These are phyloP conservation scores for Yamadazyma sp. DNA, from an alignment of 1,139 yeast genomes.

Conservation along the genomic window DNA sequence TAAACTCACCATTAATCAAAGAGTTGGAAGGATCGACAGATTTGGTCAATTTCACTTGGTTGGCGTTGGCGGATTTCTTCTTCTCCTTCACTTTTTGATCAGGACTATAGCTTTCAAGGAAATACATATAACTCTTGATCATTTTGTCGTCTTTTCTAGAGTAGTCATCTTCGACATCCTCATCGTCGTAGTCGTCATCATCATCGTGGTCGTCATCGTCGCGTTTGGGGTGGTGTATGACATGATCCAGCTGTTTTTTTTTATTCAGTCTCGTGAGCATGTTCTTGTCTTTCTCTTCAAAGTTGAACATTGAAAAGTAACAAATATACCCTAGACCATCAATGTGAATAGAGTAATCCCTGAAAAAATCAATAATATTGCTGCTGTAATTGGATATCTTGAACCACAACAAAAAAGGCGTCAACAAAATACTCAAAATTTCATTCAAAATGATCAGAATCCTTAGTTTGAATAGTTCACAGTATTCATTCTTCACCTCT, in stretches of 20 bases:
- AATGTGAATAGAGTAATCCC: slow-evolving; percentile 85
- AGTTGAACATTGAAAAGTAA: slow-evolving; percentile 88
- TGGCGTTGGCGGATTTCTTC: slow-evolving; percentile 1
- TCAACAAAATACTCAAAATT: slow-evolving; percentile 72
- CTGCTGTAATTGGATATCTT: slow-evolving; percentile 73
- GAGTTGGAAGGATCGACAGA: slow-evolving; percentile 9
- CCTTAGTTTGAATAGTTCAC: slow-evolving; percentile 72
- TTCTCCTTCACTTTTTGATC: slow-evolving; percentile 10
- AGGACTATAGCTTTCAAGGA: slow-evolving; percentile 72
- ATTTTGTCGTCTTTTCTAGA: slow-evolving; percentile 75
- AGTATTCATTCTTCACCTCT: slow-evolving; percentile 79
- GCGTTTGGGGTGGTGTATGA: background rate
- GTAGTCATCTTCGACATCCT: slow-evolving; percentile 27
- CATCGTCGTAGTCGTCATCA: slow-evolving; percentile 29
- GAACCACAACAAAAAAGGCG: slow-evolving; percentile 88
- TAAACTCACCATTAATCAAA: slow-evolving; percentile 27
- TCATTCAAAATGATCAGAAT: slow-evolving; percentile 75
- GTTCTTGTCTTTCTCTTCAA: slow-evolving; percentile 58
- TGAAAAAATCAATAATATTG: slow-evolving; percentile 79
- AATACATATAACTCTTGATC: slow-evolving; percentile 87
- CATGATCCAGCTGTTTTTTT: slow-evolving; percentile 2
- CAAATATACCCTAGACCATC: slow-evolving; percentile 96
- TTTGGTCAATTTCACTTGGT: slow-evolving; percentile 10
- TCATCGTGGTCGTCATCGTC: no score
- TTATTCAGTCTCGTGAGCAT: slow-evolving; percentile 29